Percentiles rank a stretch among this genome's conserved stretches.
Conservation (phyloP, 257 asterid genomes). For the Lithospermum erythrorhizon region DNA sequence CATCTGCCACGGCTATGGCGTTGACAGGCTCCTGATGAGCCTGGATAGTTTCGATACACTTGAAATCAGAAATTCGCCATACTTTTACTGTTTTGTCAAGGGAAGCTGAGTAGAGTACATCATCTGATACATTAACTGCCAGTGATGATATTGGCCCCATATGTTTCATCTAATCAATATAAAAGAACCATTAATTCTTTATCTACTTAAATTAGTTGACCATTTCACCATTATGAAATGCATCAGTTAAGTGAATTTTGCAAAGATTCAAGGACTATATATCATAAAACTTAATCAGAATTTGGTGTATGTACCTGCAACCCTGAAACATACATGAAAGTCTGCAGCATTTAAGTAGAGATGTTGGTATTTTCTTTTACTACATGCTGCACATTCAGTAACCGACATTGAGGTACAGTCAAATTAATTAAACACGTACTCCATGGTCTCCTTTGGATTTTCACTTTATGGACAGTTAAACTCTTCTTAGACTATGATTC, state of each 20-base stretch:
- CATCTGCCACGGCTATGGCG: constrained; percentile 65
- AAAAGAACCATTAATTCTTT: constrained; percentile 5
- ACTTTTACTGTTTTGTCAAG: constrained; percentile 72
- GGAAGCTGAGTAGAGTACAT: constrained; percentile 69
- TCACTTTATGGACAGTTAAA: too few species aligned
- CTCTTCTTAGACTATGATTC: too few species aligned
- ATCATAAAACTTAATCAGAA: too few species aligned
- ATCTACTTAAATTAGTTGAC: not conserved
- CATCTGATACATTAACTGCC: constrained; percentile 71
- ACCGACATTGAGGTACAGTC: too few species aligned
- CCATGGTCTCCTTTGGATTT: too few species aligned
- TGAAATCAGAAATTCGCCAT: constrained; percentile 77
- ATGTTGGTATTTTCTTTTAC: too few species aligned
- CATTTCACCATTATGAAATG: not conserved
- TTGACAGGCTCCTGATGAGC: constrained; percentile 86
- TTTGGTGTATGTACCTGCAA: too few species aligned
- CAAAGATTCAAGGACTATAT: too few species aligned
- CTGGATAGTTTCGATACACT: constrained; percentile 86
- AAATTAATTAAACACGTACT: too few species aligned
- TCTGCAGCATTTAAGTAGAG: too few species aligned
- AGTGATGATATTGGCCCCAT: constrained; percentile 71
- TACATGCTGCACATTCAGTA: too few species aligned
- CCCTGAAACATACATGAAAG: too few species aligned
- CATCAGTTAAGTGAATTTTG: not conserved
- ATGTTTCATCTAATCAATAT: constrained; percentile 49